Evolutionary conservation across 2,329 filamentous ascomycete species (phyloP).

Genomic region (Monosporascus sp.): DNA sequence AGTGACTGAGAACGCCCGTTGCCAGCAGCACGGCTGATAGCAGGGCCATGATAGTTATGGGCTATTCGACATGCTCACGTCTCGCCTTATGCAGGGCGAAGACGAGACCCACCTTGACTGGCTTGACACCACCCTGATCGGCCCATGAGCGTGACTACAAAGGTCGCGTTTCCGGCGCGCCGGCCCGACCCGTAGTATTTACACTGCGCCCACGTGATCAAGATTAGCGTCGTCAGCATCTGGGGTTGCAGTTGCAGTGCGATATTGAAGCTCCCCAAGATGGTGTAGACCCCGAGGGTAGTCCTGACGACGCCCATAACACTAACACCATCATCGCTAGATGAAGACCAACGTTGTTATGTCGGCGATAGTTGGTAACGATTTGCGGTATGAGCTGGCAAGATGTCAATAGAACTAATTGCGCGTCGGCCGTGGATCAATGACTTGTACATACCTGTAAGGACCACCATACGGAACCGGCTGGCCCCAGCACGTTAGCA

Average conservation of each 20-base stretch:
- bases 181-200: constrained; percentile 29
- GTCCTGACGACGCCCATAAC: constrained; percentile 14
- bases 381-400: not conserved
- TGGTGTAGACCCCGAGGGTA: constrained; percentile 33
- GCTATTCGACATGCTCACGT: constrained; percentile 48
- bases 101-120: constrained; percentile 57
- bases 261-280: constrained; percentile 36
- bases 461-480: not conserved
- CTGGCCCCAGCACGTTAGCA: not conserved
- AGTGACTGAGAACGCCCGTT: constrained; percentile 62
- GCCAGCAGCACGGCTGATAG: constrained; percentile 59
- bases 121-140: constrained; percentile 50
- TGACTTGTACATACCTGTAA: not conserved
- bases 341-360: not conserved
- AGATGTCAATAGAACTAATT: no score
- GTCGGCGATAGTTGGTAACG: not conserved
- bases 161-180: not conserved
- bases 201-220: constrained; percentile 40
- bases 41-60: constrained; percentile 61
- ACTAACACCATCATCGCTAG: not conserved
- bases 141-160: constrained; percentile 35
- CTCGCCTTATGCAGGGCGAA: constrained; percentile 47
- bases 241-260: constrained; percentile 40
- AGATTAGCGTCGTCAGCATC: constrained; percentile 37
- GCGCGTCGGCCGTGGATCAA: no score